Percentiles rank a stretch among this genome's conserved stretches.
phyloP scores from a whole-genome alignment of 768 basidiomycete species.

The Suillus decipiens region DNA sequence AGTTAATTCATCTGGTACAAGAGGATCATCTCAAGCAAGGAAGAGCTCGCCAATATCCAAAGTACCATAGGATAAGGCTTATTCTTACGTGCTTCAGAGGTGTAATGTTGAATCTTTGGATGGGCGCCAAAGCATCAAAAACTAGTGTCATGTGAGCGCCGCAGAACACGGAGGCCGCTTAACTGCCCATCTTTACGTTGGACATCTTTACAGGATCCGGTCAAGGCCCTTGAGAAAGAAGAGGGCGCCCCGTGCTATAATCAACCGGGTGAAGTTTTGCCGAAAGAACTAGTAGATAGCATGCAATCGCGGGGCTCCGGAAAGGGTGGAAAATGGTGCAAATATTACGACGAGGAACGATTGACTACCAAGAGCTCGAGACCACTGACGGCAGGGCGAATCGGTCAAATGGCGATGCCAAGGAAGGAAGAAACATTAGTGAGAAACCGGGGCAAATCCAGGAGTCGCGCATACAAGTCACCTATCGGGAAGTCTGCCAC shows the following conservation, averaged over 20 bases:
- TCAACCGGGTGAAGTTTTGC: slow-evolving; percentile 10
- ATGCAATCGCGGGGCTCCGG: background rate
- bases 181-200: background rate
- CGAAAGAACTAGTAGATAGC: background rate
- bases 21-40: slow-evolving; percentile 31
- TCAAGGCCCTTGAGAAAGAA: slow-evolving; percentile 27
- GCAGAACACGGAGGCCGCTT: background rate
- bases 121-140: slow-evolving; percentile 26
- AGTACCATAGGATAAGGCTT: slow-evolving; percentile 33
- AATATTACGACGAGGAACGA: slow-evolving; percentile 1
- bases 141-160: slow-evolving; percentile 37
- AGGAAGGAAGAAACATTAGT: background rate
- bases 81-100: background rate
- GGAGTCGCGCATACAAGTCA: background rate
- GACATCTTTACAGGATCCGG: slow-evolving; percentile 26
- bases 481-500: background rate
- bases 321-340: slow-evolving; percentile 13
- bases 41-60: slow-evolving; percentile 33
- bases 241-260: background rate
- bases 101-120: background rate
- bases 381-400: slow-evolving; percentile 3
- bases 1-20: slow-evolving; percentile 26
- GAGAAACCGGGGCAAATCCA: background rate
- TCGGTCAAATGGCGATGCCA: background rate
- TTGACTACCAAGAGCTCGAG: background rate